Conservation (phyloP, 1,139 yeast species). For the Pichia sp. region DNA sequence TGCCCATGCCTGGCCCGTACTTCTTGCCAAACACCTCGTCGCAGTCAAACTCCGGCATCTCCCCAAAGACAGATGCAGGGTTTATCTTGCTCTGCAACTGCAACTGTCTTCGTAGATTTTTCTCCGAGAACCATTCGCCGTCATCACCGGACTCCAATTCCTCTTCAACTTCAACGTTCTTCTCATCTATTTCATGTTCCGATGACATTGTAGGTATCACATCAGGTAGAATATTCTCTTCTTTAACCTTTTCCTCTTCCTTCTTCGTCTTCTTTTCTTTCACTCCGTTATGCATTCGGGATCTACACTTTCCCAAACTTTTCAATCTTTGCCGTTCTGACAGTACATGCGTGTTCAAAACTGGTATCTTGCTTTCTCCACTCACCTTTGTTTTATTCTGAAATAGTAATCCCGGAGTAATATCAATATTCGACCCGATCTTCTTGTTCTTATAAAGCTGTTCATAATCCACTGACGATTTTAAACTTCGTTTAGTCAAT, state of each 20-base stretch:
- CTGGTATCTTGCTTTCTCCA: conserved; percentile 5
- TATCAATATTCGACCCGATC: conserved; percentile 34
- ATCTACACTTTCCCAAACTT: conserved; percentile 3
- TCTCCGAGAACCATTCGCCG: conserved; percentile 6
- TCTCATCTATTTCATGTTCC: conserved; percentile 51
- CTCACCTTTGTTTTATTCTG: not conserved
- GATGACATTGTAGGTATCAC: conserved; percentile 24
- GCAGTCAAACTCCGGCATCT: conserved; percentile 64
- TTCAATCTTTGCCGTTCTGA: conserved; percentile 8
- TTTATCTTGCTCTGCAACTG: conserved; percentile 55
- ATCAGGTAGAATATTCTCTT: conserved; percentile 12
- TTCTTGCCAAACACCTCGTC: conserved; percentile 36
- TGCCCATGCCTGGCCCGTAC: conserved; percentile 23
- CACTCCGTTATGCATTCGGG: conserved; percentile 1
- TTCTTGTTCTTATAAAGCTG: conserved; percentile 1
- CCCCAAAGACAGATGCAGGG: conserved; percentile 74
- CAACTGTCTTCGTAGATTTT: conserved; percentile 52
- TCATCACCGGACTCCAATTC: not conserved
- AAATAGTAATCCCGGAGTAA: conserved; percentile 23
- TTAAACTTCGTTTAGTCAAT: conserved; percentile 16
- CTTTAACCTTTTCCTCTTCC: not conserved
- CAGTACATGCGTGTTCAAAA: not conserved
- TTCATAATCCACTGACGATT: conserved; percentile 7
- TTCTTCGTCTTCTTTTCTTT: not conserved
- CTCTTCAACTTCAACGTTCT: not conserved